Conservation (phyloP, 805 yeast species). For the Pichia insulana region DNA sequence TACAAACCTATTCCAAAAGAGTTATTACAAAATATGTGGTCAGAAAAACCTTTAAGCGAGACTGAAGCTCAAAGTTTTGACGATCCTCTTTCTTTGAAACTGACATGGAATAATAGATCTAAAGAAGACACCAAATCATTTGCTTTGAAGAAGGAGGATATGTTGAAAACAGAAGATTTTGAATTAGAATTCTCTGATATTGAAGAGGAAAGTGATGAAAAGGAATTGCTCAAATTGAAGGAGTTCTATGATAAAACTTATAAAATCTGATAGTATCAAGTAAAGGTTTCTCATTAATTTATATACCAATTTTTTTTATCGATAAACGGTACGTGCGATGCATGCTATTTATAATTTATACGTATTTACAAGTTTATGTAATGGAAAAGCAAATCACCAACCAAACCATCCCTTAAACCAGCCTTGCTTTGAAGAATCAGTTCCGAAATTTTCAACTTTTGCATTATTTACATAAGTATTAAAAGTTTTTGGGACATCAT, state of each 20-base stretch:
- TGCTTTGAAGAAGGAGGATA: not conserved
- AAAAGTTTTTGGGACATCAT: conserved; percentile 22
- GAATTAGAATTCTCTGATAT: conserved; percentile 21
- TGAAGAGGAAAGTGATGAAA: conserved; percentile 13
- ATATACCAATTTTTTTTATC: not conserved
- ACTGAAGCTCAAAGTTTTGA: conserved; percentile 8
- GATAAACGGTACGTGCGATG: not conserved
- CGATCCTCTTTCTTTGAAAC: conserved; percentile 22
- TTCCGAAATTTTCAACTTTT: conserved; percentile 19
- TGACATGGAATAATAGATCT: conserved; percentile 4
- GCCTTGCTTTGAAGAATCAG: conserved; percentile 19
- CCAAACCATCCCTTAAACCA: conserved; percentile 17
- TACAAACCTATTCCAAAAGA: conserved; percentile 36
- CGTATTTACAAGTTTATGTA: not conserved
- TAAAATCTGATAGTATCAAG: not conserved
- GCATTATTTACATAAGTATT: conserved; percentile 21
- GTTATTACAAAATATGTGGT: conserved; percentile 23
- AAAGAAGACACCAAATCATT: not conserved
- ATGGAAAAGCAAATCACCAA: conserved; percentile 14
- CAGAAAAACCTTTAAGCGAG: not conserved
- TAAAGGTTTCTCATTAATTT: not conserved
- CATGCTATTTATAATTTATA: too few species aligned
- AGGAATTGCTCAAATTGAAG: conserved; percentile 17
- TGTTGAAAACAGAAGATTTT: conserved; percentile 11
- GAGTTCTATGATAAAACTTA: conserved; percentile 16